Evolutionary conservation across 2,329 filamentous ascomycete species (phyloP), one percentile per base, ranked within the genome.

Genomic region (Cercospora canescens): DNA sequence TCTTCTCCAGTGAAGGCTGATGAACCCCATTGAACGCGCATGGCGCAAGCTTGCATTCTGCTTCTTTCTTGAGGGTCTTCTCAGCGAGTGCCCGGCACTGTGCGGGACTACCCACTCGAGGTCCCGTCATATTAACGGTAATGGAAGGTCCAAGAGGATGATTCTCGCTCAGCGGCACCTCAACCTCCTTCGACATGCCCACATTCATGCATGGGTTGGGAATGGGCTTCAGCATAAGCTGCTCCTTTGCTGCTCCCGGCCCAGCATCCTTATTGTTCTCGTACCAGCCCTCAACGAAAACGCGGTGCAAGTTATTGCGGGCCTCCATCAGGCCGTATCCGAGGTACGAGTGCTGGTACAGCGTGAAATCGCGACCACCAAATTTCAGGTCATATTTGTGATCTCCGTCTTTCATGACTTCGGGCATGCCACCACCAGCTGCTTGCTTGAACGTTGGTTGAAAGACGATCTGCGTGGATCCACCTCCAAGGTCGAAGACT

Each of bases 21-120:
- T 99, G 92, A 32, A 99, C 89, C 70, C 95, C 95, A 79, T 97
- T 96, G 88, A 99, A 99, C 1, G 95, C 97, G 84, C 95, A 99
- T n/a, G 95, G 95, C 0, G 91, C 87, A 57, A 98, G 82, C 69
- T 85, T 85, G 83, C 95, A 99, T 34, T 88, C 85, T 50, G 88
- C 87, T 21, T 96, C 92, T 82, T 99, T 99, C 76, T 90, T 87
- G 52, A 99, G 85, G 30, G 96, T 96, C 79, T 91, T 92, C 83
- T 99, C 95, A 1, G 94, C 91, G 58, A 98, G 83, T 69, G 88
- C 89, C 69, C 95, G 94, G 83, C 95, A 99, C 79, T 97, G 93
- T 1, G 93, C 90, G 18, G 93, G 87, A 1, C 92, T 86, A 48
- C 91, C 85, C 65, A 88, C 86, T 14, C 87, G 82, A 2, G 95